phyloP scores from a whole-genome alignment of 305 asterid genomes.

The Solanum chacoense region DNA sequence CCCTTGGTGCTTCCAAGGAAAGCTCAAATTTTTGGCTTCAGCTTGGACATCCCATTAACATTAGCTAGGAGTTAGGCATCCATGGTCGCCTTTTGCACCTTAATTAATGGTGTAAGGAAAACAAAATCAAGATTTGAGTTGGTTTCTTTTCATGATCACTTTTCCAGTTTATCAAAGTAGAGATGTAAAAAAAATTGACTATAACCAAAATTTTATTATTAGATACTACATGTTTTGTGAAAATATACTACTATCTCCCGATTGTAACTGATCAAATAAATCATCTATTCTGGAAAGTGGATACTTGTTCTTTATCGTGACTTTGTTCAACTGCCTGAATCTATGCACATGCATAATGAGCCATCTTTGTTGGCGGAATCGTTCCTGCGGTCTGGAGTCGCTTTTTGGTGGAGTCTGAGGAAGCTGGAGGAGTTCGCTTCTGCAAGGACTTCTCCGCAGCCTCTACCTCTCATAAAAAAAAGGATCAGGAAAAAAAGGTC shows the following conservation, averaged over 20 bases:
- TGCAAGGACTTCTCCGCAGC: neutral
- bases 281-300: neutral
- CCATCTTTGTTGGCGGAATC: neutral
- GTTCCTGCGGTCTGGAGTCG: neutral
- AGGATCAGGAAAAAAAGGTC: neutral
- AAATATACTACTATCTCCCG: neutral
- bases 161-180: neutral
- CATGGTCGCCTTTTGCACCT: neutral
- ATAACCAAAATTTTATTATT: neutral
- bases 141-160: neutral
- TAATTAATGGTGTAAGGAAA: neutral
- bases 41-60: neutral
- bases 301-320: neutral
- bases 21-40: neutral
- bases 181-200: neutral
- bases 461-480: neutral
- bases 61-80: neutral
- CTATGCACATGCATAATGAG: neutral
- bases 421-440: neutral
- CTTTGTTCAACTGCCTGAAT: neutral
- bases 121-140: neutral
- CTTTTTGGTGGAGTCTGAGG: neutral
- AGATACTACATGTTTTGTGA: neutral
- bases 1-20: neutral
- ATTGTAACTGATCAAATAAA: neutral